These are phyloP conservation scores for Lentinus brumalis DNA, from an alignment of 768 basidiomycete genomes.

Conservation along the genomic window DNA sequence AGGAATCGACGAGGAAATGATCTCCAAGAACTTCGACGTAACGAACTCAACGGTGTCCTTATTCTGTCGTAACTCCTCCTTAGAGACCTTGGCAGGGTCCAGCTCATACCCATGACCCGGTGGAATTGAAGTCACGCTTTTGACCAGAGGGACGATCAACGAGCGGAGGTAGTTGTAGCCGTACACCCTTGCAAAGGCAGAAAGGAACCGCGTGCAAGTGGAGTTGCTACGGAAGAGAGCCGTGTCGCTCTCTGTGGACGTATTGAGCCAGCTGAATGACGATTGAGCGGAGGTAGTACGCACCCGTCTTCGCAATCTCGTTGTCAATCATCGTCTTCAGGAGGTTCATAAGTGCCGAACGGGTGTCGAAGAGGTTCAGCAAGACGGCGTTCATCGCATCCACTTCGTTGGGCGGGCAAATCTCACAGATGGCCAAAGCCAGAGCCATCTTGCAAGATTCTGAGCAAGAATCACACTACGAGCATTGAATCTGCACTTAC, in stretches of 20 bases:
- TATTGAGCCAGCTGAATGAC: background rate
- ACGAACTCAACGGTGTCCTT: constrained; percentile 70
- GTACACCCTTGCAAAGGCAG: constrained; percentile 84
- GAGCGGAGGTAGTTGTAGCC: constrained; percentile 90
- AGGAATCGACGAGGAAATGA: constrained; percentile 70
- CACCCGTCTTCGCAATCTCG: constrained; percentile 80
- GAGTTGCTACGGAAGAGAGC: constrained; percentile 88
- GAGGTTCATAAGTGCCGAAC: constrained; percentile 67
- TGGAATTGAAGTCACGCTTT: constrained; percentile 72
- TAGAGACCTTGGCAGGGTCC: constrained; percentile 62
- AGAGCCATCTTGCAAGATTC: constrained; percentile 58
- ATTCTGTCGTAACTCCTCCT: constrained; percentile 68
- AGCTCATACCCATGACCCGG: constrained; percentile 76
- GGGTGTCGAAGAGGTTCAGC: constrained; percentile 83
- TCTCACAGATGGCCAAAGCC: constrained; percentile 85
- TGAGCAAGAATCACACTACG: background rate
- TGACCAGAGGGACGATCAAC: constrained; percentile 75
- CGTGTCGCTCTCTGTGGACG: constrained; percentile 66
- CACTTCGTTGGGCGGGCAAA: constrained; percentile 75
- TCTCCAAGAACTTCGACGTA: constrained; percentile 72
- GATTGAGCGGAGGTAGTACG: constrained; percentile 5
- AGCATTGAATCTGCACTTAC: constrained; percentile 42
- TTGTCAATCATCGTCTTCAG: constrained; percentile 85
- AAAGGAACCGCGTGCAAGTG: constrained; percentile 83
- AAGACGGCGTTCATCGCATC: constrained; percentile 86